Conservation (phyloP, 352 stramenopile genomes). For the Lagenidium sp. region DNA sequence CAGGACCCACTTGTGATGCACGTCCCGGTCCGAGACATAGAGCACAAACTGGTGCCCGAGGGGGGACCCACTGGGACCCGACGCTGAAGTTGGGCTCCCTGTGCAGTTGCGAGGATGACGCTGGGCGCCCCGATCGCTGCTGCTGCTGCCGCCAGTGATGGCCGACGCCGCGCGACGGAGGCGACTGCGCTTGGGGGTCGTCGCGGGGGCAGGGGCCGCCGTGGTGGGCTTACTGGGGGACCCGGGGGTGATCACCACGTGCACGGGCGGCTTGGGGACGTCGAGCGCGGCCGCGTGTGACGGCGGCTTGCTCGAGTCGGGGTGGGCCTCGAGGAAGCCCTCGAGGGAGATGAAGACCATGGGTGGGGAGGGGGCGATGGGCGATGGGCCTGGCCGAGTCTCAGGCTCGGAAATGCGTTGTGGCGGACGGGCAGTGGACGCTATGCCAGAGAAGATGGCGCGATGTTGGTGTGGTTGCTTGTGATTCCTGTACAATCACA, state of each 20-base stretch:
- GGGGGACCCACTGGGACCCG: too few relatives aligned
- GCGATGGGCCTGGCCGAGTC: neutral
- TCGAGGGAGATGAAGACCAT: slow-evolving; percentile 83
- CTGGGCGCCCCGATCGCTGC: too few relatives aligned
- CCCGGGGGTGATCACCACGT: slow-evolving; percentile 61
- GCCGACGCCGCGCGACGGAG: slow-evolving; percentile 17
- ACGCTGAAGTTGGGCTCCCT: too few relatives aligned
- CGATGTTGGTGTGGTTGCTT: too few relatives aligned
- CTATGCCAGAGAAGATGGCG: too few relatives aligned
- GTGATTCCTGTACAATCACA: too few relatives aligned
- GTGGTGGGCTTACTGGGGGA: slow-evolving; percentile 29
- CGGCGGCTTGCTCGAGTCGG: neutral
- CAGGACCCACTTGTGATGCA: slow-evolving; percentile 65
- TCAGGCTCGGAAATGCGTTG: too few relatives aligned
- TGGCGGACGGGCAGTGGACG: too few relatives aligned
- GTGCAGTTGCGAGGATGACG: neutral
- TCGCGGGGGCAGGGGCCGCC: neutral
- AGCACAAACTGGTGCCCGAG: slow-evolving; percentile 59
- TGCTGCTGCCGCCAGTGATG: too few relatives aligned
- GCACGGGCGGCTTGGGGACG: slow-evolving; percentile 15
- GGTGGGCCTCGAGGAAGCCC: slow-evolving; percentile 39
- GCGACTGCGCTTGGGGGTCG: slow-evolving; percentile 13
- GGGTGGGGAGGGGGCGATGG: neutral
- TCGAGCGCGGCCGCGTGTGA: slow-evolving; percentile 7
- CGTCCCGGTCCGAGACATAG: slow-evolving; percentile 64